Evolutionary conservation across 352 stramenopile species (phyloP), one percentile per base, ranked within the genome.

Genomic region (Phytophthora sp.): DNA sequence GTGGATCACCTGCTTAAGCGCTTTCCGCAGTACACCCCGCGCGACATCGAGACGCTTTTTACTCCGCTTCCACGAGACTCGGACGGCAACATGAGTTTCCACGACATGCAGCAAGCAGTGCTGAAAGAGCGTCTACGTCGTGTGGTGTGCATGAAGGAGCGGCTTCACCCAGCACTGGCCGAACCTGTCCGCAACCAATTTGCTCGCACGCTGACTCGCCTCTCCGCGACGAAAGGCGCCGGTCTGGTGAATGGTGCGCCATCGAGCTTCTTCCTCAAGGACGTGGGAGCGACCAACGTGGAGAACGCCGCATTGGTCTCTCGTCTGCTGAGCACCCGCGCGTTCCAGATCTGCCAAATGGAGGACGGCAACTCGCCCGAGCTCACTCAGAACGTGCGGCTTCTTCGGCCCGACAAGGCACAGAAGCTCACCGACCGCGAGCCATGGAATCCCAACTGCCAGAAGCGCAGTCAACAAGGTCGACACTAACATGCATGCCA

Each of bases 261-360:
- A 1, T 52, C 74, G 8, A 86, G 74, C 43, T 82, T 96, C 66
- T 95, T 95, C 59, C 56, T 92, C 43, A 84, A 84, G 45, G 82
- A 94, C 62, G 37, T 80, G 3, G 88, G 86, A 2, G 75, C 87
- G n/a, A 93, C 72, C 2, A 80, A 77, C 31, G 80, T 80, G 24
- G 81, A 91, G 69, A 91, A 89, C 63, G 76, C 71, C 18, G 75
- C 79, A 54, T 52, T 92, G 21, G 72, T 92, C 18, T 58, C 77
- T 27, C 75, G 80, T 43, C 73, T 97, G 37, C 70, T 97, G 37
- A 91, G 83, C 67, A 87, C 76, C 7, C 77, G 87, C 35, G 69
- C 86, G 23, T 96, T 91, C 66, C 69, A 93, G 74, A 94, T 97
- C 55, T 93, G 84, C 65, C 78, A 92, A 50, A 74, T 96, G 38